phyloP scores from a whole-genome alignment of 2,329 filamentous ascomycete species.

The Trichoderma sp. region DNA sequence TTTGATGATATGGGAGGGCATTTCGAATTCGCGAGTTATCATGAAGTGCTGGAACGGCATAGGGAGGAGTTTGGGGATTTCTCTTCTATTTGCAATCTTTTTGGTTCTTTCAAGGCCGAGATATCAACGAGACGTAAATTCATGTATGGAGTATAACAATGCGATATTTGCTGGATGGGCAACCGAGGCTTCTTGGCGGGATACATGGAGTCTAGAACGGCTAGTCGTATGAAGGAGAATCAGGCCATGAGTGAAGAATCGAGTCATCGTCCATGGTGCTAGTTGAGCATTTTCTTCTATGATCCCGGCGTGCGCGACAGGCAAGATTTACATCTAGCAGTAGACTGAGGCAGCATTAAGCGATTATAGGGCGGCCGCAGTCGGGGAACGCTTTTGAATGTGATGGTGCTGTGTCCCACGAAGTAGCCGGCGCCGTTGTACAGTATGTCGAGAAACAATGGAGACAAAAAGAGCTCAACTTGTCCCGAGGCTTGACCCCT shows the following conservation, averaged over 20 bases:
- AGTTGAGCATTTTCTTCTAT: too few relatives aligned
- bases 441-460: neutral
- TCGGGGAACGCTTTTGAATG: neutral
- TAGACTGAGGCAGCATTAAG: neutral
- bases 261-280: constrained; percentile 4
- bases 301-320: neutral
- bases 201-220: neutral
- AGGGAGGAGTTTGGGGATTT: neutral
- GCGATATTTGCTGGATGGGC: neutral
- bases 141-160: neutral
- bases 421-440: neutral
- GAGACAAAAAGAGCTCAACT: neutral
- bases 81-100: neutral
- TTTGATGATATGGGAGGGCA: neutral
- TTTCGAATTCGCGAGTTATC: neutral
- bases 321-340: neutral
- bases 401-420: neutral
- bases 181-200: neutral
- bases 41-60: neutral
- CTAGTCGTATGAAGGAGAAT: neutral
- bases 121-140: neutral
- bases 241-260: neutral
- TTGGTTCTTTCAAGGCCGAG: too few relatives aligned
- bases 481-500: neutral
- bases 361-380: neutral